Conservation (phyloP, 306 rosid species). For the Acmispon strigosus region DNA sequence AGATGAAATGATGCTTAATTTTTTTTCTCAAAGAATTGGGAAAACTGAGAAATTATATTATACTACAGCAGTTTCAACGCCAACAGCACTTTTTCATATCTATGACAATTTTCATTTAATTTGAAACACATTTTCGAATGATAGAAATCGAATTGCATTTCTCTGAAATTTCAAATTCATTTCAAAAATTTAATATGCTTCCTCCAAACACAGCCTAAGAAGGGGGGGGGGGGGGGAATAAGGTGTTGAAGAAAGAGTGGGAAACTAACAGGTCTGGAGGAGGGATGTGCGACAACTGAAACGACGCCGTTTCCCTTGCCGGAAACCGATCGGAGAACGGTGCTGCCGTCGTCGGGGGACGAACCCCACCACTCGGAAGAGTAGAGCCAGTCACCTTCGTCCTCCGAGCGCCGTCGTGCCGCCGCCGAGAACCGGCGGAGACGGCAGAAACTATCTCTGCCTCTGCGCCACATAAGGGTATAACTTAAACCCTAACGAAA, state of each 20-base stretch:
- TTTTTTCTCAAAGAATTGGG: too few species aligned
- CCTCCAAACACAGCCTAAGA: background rate
- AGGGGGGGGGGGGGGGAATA: too few species aligned
- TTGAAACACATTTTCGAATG: background rate
- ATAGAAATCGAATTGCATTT: background rate
- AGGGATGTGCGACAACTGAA: conserved; percentile 65
- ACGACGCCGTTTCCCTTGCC: conserved; percentile 80
- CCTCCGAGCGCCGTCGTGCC: conserved; percentile 44
- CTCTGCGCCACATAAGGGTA: conserved; percentile 44
- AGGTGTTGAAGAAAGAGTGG: background rate
- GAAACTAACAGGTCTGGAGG: conserved; percentile 66
- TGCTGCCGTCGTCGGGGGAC: conserved; percentile 33
- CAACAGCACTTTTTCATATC: background rate
- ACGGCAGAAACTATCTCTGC: conserved; percentile 14
- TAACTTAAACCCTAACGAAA: conserved; percentile 10
- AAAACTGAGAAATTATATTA: too few species aligned
- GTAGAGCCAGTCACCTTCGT: conserved; percentile 90
- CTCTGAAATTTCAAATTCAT: background rate
- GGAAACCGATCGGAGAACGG: conserved; percentile 65
- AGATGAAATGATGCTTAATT: too few species aligned
- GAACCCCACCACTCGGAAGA: conserved; percentile 93
- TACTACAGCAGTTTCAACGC: too few species aligned
- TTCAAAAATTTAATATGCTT: background rate
- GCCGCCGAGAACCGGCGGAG: conserved; percentile 60
- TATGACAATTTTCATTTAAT: background rate